Evolutionary conservation across 805 yeast species (phyloP), one percentile per base, ranked within the genome.

Genomic region (Pichia cephalocereana): DNA sequence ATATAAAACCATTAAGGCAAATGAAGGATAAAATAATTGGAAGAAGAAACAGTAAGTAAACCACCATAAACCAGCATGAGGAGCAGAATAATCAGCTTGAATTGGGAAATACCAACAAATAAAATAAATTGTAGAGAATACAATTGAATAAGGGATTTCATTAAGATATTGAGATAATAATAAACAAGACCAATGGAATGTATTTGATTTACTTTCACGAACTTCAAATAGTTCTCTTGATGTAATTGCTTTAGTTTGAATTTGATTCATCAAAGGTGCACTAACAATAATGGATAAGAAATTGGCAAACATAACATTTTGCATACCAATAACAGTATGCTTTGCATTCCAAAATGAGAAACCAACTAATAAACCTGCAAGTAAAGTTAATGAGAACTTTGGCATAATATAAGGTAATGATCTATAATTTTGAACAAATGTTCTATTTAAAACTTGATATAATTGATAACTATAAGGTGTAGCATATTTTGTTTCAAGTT

Each of bases 161-260:
- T 71, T 71, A 18, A 77, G 38, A 52, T 69, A 69, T 56, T 80
- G 81, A 7, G 82, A 63, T 18, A 81, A 44, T 43, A 82, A 58
- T 63, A 84, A 63, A 39, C 75, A 63, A 30, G 79, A 69, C 90
- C 90, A 84, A 57, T 81, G 83, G 68, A 79, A 84, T 39, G 86
- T 84, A 58, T 82, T 83, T 6, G 86, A 80, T 50, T 80, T 75
- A 19, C 79, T 71, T 59, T 84, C 91, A 58, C 91, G 73, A 14
- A 77, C 85, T 62, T 83, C 90, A 58, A 67, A 84, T 39, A 83
- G 61, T 48, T 79, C 83, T 57, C 89, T 73, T 23, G 80, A 70
- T 18, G 66, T 68, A 41, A 77, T 71, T 28, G 82, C 82, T 48
- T 74, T 72, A 27, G 72, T 79, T 58, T 81, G 84, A 53, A 80